phyloP scores from a whole-genome alignment of 73 alveolate genomes.

The Tetrahymena borealis region DNA sequence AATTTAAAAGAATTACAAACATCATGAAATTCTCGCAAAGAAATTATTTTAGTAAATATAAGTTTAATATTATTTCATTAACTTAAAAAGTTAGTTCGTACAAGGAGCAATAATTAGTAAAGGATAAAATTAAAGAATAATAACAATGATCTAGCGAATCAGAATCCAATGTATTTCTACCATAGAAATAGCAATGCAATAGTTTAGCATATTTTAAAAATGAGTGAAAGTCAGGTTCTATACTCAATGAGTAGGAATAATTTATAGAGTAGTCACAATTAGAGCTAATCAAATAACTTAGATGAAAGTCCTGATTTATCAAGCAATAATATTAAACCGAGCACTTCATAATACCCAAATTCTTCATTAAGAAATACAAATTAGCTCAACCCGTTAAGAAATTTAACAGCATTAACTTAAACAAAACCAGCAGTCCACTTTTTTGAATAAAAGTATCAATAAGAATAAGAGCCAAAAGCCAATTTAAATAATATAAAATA shows the following conservation, averaged over 20 bases:
- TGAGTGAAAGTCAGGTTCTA: neutral
- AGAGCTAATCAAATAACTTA: neutral
- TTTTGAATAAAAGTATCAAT: neutral
- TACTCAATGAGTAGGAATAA: neutral
- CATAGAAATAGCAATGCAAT: neutral
- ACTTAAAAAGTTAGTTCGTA: neutral
- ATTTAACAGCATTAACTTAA: neutral
- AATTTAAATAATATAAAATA: neutral
- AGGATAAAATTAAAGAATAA: neutral
- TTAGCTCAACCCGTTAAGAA: neutral
- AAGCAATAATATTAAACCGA: neutral
- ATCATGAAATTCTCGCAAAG: too few relatives aligned
- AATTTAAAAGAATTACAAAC: too few relatives aligned
- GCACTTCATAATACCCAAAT: neutral
- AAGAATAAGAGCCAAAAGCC: neutral
- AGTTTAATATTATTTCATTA: neutral
- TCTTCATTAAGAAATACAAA: neutral
- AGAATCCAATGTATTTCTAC: neutral
- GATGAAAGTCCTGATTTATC: neutral
- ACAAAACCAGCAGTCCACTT: neutral
- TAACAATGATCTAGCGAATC: neutral
- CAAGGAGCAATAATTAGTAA: neutral
- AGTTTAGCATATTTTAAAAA: neutral
- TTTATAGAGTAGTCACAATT: neutral
- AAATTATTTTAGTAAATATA: too few relatives aligned